A percentile compares a stretch with the other conserved stretches of the same genome.
phyloP scores from a whole-genome alignment of 163 green algal species.

The Volvox carteri region DNA sequence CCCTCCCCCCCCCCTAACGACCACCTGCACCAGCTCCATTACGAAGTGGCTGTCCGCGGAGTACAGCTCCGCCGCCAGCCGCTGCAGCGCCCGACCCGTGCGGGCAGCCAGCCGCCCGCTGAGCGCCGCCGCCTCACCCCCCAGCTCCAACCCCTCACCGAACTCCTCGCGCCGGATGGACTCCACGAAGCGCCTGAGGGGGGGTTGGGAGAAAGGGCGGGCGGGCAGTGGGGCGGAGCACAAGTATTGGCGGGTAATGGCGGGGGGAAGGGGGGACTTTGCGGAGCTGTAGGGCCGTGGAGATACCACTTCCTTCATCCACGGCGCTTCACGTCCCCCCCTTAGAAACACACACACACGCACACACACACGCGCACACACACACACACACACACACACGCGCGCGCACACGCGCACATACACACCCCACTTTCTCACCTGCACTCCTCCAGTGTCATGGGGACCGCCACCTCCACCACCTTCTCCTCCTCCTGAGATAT shows the following conservation, averaged over 20 bases:
- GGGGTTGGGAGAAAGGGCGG: too few species aligned
- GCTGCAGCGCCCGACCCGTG: slow-evolving; percentile 65
- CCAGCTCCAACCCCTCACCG: slow-evolving; percentile 37
- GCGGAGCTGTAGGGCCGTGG: too few species aligned
- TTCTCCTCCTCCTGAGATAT: too few species aligned
- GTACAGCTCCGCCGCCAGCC: slow-evolving; percentile 71
- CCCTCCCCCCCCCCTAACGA: background rate
- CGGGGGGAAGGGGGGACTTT: too few species aligned
- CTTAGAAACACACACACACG: too few species aligned
- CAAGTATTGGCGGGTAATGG: too few species aligned
- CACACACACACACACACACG: too few species aligned
- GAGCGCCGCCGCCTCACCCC: slow-evolving; percentile 31
- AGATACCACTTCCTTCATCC: too few species aligned
- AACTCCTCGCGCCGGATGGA: slow-evolving; percentile 59
- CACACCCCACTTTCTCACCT: too few species aligned
- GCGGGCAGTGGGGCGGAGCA: background rate
- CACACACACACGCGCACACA: too few species aligned
- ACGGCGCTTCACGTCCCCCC: too few species aligned
- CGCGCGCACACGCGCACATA: too few species aligned
- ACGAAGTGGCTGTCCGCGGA: slow-evolving; percentile 73
- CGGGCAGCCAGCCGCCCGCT: slow-evolving; percentile 51
- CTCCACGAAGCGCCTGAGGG: slow-evolving; percentile 53
- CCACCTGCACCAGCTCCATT: slow-evolving; percentile 77
- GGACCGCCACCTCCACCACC: background rate
- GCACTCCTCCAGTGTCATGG: slow-evolving; percentile 18